A percentile compares a stretch with the other conserved stretches of the same genome.
Conservation (phyloP, 441 rosid species). For the Pelargonium australe region DNA sequence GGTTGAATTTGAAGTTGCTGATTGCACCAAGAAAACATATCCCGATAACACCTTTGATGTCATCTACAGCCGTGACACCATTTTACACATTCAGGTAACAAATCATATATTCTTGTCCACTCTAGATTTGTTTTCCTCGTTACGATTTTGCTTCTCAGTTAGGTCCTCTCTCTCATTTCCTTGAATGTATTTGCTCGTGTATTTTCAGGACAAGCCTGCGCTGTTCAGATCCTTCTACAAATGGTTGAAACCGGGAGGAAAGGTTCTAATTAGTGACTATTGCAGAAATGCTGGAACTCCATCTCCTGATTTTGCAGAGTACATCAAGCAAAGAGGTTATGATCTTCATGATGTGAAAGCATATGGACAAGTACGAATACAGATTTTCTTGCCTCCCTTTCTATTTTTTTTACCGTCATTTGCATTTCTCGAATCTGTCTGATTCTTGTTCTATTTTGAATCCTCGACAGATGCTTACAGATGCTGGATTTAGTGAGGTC, state of each 20-base stretch:
- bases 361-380: slow-evolving; percentile 67
- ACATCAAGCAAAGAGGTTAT: slow-evolving; percentile 89
- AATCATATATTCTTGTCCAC: not conserved
- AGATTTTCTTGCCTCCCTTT: not conserved
- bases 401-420: not conserved
- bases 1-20: slow-evolving; percentile 94
- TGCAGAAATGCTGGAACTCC: slow-evolving; percentile 68
- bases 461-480: slow-evolving; percentile 60
- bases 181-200: not conserved
- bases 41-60: slow-evolving; percentile 75
- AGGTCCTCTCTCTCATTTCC: not conserved
- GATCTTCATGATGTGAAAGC: slow-evolving; percentile 82
- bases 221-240: slow-evolving; percentile 77
- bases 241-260: slow-evolving; percentile 98
- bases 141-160: no score
- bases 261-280: slow-evolving; percentile 88
- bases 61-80: slow-evolving; percentile 92
- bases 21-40: slow-evolving; percentile 76
- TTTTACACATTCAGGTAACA: slow-evolving; percentile 74
- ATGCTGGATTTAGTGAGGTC: slow-evolving; percentile 74
- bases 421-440: not conserved
- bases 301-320: slow-evolving; percentile 57
- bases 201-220: slow-evolving; percentile 82
- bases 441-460: slow-evolving; percentile 5
- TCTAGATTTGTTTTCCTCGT: no score